A percentile compares a stretch with the other conserved stretches of the same genome.
phyloP scores from a whole-genome alignment of 2,329 filamentous ascomycete genomes.

The Bretziella fagacearum region DNA sequence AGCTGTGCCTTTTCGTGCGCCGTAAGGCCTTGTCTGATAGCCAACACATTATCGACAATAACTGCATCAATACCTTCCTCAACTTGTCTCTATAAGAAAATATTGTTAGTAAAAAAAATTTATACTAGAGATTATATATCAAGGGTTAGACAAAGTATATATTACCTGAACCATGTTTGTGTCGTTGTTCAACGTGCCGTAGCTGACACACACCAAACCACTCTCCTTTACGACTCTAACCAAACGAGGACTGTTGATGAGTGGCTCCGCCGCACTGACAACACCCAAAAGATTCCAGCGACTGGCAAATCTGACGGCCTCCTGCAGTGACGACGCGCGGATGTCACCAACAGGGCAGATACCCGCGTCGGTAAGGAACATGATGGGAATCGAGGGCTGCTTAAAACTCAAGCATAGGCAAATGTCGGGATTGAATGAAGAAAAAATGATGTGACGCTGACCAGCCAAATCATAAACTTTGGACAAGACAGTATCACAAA shows the following conservation, averaged over 20 bases:
- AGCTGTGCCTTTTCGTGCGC: slow-evolving; percentile 16
- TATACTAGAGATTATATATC: background rate
- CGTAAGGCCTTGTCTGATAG: slow-evolving; percentile 79
- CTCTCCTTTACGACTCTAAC: slow-evolving; percentile 89
- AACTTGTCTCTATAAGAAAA: slow-evolving; percentile 54
- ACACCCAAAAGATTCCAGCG: slow-evolving; percentile 91
- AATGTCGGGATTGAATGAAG: slow-evolving; percentile 92
- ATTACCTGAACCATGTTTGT: slow-evolving; percentile 67
- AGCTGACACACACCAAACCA: slow-evolving; percentile 85
- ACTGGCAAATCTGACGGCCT: slow-evolving; percentile 85
- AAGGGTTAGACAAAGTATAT: slow-evolving; percentile 11
- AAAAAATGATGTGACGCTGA: slow-evolving; percentile 87
- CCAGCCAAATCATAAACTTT: slow-evolving; percentile 78
- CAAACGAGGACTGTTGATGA: slow-evolving; percentile 75
- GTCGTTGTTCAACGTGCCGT: slow-evolving; percentile 83
- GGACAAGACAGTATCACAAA: slow-evolving; percentile 79
- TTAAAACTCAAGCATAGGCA: slow-evolving; percentile 91
- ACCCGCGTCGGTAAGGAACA: slow-evolving; percentile 87
- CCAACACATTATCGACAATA: slow-evolving; percentile 87
- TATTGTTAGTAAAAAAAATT: slow-evolving; percentile 9
- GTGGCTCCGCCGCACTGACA: slow-evolving; percentile 71
- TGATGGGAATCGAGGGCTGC: slow-evolving; percentile 86
- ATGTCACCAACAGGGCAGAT: slow-evolving; percentile 71
- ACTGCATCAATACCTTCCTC: slow-evolving; percentile 94
- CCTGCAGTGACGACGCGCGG: slow-evolving; percentile 76